Conservation (phyloP, 1,284 basidiomycete genomes). For the Cryptococcus hybrid region DNA sequence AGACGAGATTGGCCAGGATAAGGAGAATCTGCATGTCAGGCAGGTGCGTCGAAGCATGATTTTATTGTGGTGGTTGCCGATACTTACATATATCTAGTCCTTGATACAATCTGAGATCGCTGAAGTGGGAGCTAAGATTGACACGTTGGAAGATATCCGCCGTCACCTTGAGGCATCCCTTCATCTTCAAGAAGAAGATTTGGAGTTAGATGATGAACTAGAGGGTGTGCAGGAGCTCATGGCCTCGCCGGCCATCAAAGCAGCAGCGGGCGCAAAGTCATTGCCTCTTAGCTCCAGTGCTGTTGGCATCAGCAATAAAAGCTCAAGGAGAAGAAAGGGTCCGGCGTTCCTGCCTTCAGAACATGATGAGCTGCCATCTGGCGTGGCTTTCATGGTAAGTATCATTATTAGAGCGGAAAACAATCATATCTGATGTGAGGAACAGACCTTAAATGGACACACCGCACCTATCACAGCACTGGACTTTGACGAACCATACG, state of each 20-base stretch:
- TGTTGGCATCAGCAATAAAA: constrained; percentile 10
- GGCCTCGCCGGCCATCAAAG: constrained; percentile 54
- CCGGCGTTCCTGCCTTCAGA: constrained; percentile 96
- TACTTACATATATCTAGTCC: constrained; percentile 55
- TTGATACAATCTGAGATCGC: constrained; percentile 79
- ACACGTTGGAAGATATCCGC: constrained; percentile 76
- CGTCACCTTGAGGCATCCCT: constrained; percentile 78
- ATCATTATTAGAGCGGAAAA: background rate
- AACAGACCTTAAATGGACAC: constrained; percentile 76
- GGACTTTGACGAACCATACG: constrained; percentile 97
- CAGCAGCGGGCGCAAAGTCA: constrained; percentile 41
- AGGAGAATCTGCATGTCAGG: constrained; percentile 82
- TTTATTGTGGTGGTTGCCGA: background rate
- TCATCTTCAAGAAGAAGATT: constrained; percentile 87
- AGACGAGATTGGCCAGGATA: constrained; percentile 79
- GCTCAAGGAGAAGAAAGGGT: constrained; percentile 55
- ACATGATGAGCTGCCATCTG: constrained; percentile 90
- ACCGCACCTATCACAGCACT: constrained; percentile 78
- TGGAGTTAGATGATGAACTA: constrained; percentile 92
- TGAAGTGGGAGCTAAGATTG: constrained; percentile 85
- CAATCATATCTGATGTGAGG: background rate
- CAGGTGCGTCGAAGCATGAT: constrained; percentile 58
- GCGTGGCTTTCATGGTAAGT: constrained; percentile 92
- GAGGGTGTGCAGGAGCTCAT: constrained; percentile 82
- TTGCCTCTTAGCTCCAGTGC: constrained; percentile 23